Evolutionary conservation across 2,329 filamentous ascomycete genomes (phyloP), one percentile per base, ranked within the genome.

Genomic region (Colletotrichum orchidophilum): DNA sequence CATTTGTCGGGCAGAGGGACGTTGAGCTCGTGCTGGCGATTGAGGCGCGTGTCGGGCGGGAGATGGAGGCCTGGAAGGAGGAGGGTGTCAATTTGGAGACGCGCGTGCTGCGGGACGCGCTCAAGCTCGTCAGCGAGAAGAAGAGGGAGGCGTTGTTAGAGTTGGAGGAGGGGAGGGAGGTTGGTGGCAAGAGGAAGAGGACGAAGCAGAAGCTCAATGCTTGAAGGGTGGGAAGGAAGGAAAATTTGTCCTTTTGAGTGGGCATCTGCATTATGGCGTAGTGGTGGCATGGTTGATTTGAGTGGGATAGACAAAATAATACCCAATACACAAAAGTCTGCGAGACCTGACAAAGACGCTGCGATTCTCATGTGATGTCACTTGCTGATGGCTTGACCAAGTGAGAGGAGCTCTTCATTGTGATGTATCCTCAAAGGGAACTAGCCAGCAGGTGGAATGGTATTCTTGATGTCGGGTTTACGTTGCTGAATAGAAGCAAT

Each of bases 1-100:
- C 94, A 2, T 90, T 99, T 76, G 92, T 99, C 2, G 96, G 96
- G 2, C 96, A 98, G 86, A 88, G 96, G 69, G 96, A 99, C 81
- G 95, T 98, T 1, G 91, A 95, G 77, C 87, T 98, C 8, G 89
- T 98, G n/a, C 86, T 96, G 66, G 94, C 94, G 1, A 98, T 98
- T 76, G 96, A 99, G 84, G 86, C 87, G 67, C 88, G 96, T 24
- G 94, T 97, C 0, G 93, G 94, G 2, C 83, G 90, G 78, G 82
- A 94, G 81, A 94, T 99, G 93, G 91, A 90, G 55, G 90, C 91
- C 71, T 99, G 95, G 92, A 83, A 88, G 63, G 96, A 98, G 81
- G 94, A 97, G 77, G 94, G 94, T 1, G 96, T 99, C 66, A 98
- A 94, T 82, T 84, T 99, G n/a, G 96, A 98, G 85, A 93, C 92